Evolutionary conservation across 176 grass and related monocot genomes (phyloP).

Genomic region (Melocanna baccifera): DNA sequence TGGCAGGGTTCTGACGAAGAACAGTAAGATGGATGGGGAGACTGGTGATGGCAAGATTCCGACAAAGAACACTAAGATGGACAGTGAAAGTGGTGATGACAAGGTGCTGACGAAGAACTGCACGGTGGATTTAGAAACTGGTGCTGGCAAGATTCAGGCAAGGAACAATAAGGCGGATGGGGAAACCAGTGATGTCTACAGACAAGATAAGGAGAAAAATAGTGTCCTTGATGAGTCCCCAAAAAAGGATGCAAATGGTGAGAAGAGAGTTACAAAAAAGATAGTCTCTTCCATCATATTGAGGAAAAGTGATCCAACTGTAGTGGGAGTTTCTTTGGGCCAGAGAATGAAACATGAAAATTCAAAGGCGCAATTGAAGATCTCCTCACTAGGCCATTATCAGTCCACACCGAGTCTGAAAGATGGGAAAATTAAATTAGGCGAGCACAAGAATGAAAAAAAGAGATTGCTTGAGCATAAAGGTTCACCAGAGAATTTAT

Average conservation of each 20-base stretch:
- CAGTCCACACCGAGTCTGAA: constrained; percentile 4
- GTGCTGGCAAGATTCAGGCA: constrained; percentile 8
- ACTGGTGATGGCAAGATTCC: constrained; percentile 14
- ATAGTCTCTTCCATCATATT: constrained; percentile 40
- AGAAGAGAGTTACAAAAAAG: constrained; percentile 42
- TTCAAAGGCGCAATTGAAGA: constrained; percentile 37
- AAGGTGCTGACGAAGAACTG: constrained; percentile 10
- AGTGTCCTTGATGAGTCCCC: background rate
- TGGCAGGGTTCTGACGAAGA: constrained; percentile 2
- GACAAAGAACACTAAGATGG: constrained; percentile 18
- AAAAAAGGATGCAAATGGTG: constrained; percentile 22
- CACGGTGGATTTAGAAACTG: constrained; percentile 20
- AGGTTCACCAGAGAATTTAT: constrained; percentile 33
- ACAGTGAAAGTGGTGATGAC: background rate
- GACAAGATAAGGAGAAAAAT: constrained; percentile 29
- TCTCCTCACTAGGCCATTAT: constrained; percentile 10
- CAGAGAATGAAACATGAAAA: constrained; percentile 33
- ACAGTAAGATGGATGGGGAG: constrained; percentile 3
- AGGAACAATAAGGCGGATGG: constrained; percentile 20
- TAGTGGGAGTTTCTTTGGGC: constrained; percentile 46
- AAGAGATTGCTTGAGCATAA: constrained; percentile 59
- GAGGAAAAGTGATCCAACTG: constrained; percentile 51
- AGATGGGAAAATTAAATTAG: constrained; percentile 24
- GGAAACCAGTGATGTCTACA: constrained; percentile 2
- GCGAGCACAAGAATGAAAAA: constrained; percentile 36